A percentile compares a stretch with the other conserved stretches of the same genome.
Evolutionary conservation across 805 yeast genomes (phyloP).

Genomic region (Wickerhamomyces chambardii): DNA sequence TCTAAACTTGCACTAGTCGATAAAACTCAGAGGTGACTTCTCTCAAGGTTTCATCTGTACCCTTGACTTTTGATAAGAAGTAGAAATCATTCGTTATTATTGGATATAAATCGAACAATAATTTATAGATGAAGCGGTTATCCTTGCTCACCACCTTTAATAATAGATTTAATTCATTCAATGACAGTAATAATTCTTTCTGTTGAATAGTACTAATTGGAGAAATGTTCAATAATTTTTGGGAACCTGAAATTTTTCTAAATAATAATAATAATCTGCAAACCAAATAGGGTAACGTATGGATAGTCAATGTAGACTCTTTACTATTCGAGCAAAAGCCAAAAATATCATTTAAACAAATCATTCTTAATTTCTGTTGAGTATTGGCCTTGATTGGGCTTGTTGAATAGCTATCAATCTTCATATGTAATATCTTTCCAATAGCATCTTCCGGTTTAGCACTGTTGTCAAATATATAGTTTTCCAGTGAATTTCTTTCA

Average conservation of each 20-base stretch:
- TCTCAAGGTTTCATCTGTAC: background rate
- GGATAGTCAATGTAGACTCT: conserved; percentile 9
- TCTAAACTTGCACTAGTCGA: background rate
- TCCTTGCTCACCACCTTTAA: conserved; percentile 5
- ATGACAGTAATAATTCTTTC: conserved; percentile 42
- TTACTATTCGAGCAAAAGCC: conserved; percentile 20
- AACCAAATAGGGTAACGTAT: conserved; percentile 38
- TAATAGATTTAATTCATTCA: conserved; percentile 32
- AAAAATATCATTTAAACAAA: conserved; percentile 48
- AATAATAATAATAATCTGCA: conserved; percentile 53
- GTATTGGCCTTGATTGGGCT: conserved; percentile 32
- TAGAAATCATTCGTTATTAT: conserved; percentile 2
- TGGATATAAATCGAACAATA: conserved; percentile 3
- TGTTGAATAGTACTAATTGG: conserved; percentile 66
- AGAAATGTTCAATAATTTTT: conserved; percentile 41
- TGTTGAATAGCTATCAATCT: conserved; percentile 47
- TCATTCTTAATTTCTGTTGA: conserved; percentile 39
- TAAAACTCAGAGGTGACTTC: background rate
- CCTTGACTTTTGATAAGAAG: background rate
- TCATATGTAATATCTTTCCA: conserved; percentile 26
- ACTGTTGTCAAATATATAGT: conserved; percentile 18
- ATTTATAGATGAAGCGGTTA: background rate
- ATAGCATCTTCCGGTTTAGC: conserved; percentile 27
- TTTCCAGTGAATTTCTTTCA: conserved; percentile 48
- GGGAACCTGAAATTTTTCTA: conserved; percentile 56